Conservation (phyloP, 495 filamentous ascomycete genomes). For the Aspergillus nanangensis region DNA sequence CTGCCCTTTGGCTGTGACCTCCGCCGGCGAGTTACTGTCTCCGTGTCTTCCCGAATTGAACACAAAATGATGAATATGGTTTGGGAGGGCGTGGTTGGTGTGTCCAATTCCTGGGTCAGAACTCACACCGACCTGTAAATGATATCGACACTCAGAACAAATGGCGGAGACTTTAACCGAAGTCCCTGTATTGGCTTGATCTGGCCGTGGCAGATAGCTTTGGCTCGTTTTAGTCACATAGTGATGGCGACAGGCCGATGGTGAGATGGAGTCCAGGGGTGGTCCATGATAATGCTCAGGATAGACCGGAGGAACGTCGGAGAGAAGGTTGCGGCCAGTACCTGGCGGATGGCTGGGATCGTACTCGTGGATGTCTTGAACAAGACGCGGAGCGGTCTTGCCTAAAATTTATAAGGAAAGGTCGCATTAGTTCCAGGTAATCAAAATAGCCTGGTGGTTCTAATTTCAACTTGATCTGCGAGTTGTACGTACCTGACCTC, state of each 20-base stretch:
- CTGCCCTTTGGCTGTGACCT: slow-evolving; percentile 31
- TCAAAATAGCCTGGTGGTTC: background rate
- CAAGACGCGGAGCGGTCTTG: slow-evolving; percentile 59
- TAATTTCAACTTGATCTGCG: background rate
- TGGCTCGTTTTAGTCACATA: slow-evolving; percentile 53
- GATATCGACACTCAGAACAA: slow-evolving; percentile 53
- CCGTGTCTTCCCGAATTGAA: slow-evolving; percentile 33
- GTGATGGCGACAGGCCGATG: slow-evolving; percentile 48
- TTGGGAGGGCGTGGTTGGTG: slow-evolving; percentile 7
- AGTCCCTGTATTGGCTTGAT: slow-evolving; percentile 31
- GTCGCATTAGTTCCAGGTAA: background rate
- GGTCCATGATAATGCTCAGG: slow-evolving; percentile 24
- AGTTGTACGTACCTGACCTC: slow-evolving; percentile 27
- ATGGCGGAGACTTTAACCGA: slow-evolving; percentile 49
- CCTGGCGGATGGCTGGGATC: slow-evolving; percentile 47
- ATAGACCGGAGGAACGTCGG: slow-evolving; percentile 45
- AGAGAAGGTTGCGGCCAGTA: slow-evolving; percentile 50
- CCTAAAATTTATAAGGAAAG: slow-evolving; percentile 37
- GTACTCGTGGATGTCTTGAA: slow-evolving; percentile 53
- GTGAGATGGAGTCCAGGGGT: slow-evolving; percentile 30
- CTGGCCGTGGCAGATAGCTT: slow-evolving; percentile 36
- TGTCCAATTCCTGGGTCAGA: slow-evolving; percentile 23
- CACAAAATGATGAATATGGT: slow-evolving; percentile 46
- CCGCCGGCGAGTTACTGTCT: slow-evolving; percentile 16
- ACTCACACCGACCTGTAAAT: slow-evolving; percentile 48